phyloP scores from a whole-genome alignment of 768 basidiomycete species.

The Austroboletus eburneus region DNA sequence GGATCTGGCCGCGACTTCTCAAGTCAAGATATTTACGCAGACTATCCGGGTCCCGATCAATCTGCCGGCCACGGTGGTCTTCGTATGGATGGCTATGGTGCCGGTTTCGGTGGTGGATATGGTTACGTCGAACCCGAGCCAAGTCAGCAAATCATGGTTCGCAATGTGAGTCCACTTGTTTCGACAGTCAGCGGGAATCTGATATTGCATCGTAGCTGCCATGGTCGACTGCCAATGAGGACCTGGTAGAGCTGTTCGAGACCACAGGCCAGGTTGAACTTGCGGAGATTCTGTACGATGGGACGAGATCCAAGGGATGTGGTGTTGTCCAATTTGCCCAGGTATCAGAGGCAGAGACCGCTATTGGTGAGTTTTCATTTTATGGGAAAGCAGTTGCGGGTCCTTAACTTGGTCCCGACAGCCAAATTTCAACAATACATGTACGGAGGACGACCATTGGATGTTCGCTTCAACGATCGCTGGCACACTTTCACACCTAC shows the following conservation, averaged over 20 bases:
- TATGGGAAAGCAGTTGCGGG: not conserved
- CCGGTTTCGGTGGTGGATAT: constrained; percentile 37
- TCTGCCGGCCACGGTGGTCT: constrained; percentile 34
- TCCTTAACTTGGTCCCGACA: constrained; percentile 17
- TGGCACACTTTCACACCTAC: constrained; percentile 92
- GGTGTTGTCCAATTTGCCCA: constrained; percentile 95
- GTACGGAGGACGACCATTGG: constrained; percentile 87
- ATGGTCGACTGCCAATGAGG: constrained; percentile 99
- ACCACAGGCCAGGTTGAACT: constrained; percentile 94
- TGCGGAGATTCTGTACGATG: constrained; percentile 93
- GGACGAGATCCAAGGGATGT: constrained; percentile 87
- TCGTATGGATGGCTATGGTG: constrained; percentile 35
- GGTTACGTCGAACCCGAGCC: constrained; percentile 67
- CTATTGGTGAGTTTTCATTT: constrained; percentile 58
- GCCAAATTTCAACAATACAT: constrained; percentile 96
- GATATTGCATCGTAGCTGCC: constrained; percentile 60
- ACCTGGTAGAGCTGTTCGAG: constrained; percentile 96
- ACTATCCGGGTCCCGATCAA: constrained; percentile 87
- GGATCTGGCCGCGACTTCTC: constrained; percentile 69
- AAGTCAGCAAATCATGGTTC: constrained; percentile 96
- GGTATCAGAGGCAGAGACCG: constrained; percentile 86
- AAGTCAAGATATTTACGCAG: constrained; percentile 86
- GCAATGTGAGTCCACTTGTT: constrained; percentile 69
- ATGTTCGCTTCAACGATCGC: constrained; percentile 92
- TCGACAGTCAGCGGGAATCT: not conserved